Percentiles rank a stretch among this genome's conserved stretches.
Evolutionary conservation across 768 basidiomycete species (phyloP).

Genomic region (Heimioporus sp.): DNA sequence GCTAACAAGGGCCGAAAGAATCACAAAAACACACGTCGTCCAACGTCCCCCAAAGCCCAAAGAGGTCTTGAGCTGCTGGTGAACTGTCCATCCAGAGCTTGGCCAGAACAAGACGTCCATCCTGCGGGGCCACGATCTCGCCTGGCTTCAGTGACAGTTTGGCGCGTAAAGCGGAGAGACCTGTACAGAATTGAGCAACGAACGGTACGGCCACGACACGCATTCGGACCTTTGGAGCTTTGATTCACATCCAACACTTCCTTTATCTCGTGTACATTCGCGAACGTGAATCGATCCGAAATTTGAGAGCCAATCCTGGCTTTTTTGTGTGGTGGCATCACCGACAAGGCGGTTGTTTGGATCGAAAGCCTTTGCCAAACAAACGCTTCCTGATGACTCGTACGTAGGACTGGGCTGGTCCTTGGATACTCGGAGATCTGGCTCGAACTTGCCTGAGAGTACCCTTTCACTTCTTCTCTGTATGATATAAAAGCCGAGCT

Average conservation of each 20-base stretch:
- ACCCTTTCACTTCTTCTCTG: no score
- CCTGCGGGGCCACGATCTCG: conserved; percentile 53
- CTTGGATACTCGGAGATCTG: no score
- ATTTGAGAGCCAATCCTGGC: conserved; percentile 14
- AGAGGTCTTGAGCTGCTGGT: conserved; percentile 59
- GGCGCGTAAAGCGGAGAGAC: conserved; percentile 55
- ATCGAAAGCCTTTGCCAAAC: conserved; percentile 26
- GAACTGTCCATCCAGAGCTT: conserved; percentile 60
- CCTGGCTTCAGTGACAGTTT: conserved; percentile 45
- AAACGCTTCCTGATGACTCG: not conserved
- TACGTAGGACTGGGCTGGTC: no score
- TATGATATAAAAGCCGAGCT: no score
- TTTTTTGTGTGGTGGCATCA: conserved; percentile 27
- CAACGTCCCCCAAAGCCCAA: conserved; percentile 57
- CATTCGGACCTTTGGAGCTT: conserved; percentile 23
- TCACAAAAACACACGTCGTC: conserved; percentile 46
- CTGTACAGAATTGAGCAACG: conserved; percentile 22
- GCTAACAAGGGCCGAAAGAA: not conserved
- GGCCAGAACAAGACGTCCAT: conserved; percentile 57
- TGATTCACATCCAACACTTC: conserved; percentile 11
- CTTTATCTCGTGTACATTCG: conserved; percentile 23
- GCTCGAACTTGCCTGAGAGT: no score
- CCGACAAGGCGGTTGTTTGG: conserved; percentile 19
- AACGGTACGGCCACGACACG: not conserved
- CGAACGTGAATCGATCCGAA: conserved; percentile 13